Evolutionary conservation across 768 basidiomycete species (phyloP).

Genomic region (Amanita fuliginea): DNA sequence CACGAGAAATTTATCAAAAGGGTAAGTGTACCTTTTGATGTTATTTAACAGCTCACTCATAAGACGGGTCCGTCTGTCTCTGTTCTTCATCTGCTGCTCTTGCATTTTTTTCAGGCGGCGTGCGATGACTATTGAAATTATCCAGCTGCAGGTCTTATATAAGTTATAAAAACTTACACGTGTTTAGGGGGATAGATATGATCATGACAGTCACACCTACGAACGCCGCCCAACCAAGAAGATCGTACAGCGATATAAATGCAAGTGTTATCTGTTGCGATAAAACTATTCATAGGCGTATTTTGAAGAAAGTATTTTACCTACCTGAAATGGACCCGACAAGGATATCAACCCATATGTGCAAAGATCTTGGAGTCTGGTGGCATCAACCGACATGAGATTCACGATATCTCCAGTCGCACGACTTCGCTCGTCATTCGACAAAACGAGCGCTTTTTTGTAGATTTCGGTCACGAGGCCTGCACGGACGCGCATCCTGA

Average conservation of each 20-base stretch:
- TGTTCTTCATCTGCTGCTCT: slow-evolving; percentile 86
- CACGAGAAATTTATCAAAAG: background rate
- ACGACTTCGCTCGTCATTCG: slow-evolving; percentile 73
- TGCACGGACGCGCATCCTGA: slow-evolving; percentile 83
- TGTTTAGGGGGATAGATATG: slow-evolving; percentile 69
- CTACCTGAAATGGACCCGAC: slow-evolving; percentile 76
- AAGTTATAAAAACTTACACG: slow-evolving; percentile 21
- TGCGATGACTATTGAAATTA: slow-evolving; percentile 39
- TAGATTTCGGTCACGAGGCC: slow-evolving; percentile 84
- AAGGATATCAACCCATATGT: slow-evolving; percentile 77
- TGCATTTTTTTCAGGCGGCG: slow-evolving; percentile 65
- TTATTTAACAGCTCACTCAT: slow-evolving; percentile 94
- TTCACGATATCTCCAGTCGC: slow-evolving; percentile 92
- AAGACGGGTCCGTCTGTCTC: slow-evolving; percentile 70
- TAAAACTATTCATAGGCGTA: background rate
- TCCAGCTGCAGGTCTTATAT: background rate
- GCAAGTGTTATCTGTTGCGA: slow-evolving; percentile 63
- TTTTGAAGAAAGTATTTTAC: slow-evolving; percentile 10
- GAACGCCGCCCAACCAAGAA: slow-evolving; percentile 88
- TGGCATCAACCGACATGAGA: slow-evolving; percentile 82
- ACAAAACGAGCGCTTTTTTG: slow-evolving; percentile 74
- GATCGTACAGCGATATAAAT: slow-evolving; percentile 79
- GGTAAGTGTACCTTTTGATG: slow-evolving; percentile 55
- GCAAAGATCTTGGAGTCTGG: slow-evolving; percentile 69
- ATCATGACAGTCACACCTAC: slow-evolving; percentile 86